These are phyloP conservation scores for Sicyos baderoa DNA, from an alignment of 306 rosid genomes.

Conservation along the genomic window DNA sequence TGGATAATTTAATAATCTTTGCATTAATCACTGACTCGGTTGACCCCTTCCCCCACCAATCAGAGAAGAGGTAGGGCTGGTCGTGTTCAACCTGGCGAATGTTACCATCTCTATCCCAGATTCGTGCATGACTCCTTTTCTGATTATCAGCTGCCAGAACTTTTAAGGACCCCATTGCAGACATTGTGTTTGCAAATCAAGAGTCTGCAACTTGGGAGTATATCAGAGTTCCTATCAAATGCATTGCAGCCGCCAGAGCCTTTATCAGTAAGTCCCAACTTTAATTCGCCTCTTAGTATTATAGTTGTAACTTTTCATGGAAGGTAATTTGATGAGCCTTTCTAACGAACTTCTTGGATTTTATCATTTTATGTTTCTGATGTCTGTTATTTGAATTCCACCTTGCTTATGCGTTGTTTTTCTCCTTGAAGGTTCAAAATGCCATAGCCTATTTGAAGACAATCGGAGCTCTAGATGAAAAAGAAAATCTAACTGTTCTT, in stretches of 20 bases:
- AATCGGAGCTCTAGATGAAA: slow-evolving; percentile 81
- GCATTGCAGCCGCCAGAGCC: slow-evolving; percentile 93
- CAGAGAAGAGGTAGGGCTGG: slow-evolving; percentile 99
- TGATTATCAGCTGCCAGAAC: slow-evolving; percentile 89
- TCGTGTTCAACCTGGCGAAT: slow-evolving; percentile 90
- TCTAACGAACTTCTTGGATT: background rate
- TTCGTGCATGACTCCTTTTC: slow-evolving; percentile 76
- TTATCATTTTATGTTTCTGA: background rate
- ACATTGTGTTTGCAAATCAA: slow-evolving; percentile 92
- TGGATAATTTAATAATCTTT: slow-evolving; percentile 9
- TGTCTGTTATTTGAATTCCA: background rate
- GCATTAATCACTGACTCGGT: background rate
- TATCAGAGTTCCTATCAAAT: slow-evolving; percentile 76
- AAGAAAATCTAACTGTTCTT: slow-evolving; percentile 69
- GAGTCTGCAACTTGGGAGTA: slow-evolving; percentile 87
- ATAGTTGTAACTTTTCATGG: slow-evolving; percentile 14
- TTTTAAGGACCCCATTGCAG: slow-evolving; percentile 91
- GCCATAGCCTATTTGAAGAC: slow-evolving; percentile 82
- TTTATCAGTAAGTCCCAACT: slow-evolving; percentile 49
- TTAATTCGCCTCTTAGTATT: slow-evolving; percentile 1
- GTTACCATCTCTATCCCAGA: slow-evolving; percentile 90
- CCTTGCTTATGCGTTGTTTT: slow-evolving; percentile 15
- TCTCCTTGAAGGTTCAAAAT: slow-evolving; percentile 67
- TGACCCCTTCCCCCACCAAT: background rate
- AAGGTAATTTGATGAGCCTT: background rate